Evolutionary conservation across 768 basidiomycete species (phyloP).

Genomic region (Lactarius psammicola): DNA sequence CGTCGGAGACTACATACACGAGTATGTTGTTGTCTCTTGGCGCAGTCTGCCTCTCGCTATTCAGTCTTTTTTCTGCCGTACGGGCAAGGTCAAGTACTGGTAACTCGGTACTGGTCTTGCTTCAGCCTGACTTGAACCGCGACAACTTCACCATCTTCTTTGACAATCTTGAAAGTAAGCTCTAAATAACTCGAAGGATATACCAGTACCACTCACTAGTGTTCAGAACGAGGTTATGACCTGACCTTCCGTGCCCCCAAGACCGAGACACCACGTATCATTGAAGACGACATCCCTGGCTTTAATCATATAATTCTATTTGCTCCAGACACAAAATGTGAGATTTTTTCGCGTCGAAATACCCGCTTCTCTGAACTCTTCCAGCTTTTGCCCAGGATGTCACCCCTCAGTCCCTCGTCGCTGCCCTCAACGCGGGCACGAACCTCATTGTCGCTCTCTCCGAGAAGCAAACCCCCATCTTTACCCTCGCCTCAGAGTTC

Average conservation of each 20-base stretch:
- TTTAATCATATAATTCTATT: slow-evolving; percentile 89
- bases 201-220: slow-evolving; percentile 12
- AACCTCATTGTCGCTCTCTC: slow-evolving; percentile 86
- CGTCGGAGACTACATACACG: slow-evolving; percentile 6
- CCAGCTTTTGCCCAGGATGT: slow-evolving; percentile 71
- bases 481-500: slow-evolving; percentile 86
- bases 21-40: slow-evolving; percentile 33
- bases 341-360: slow-evolving; percentile 30
- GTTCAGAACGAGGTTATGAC: slow-evolving; percentile 74
- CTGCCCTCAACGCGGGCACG: slow-evolving; percentile 63
- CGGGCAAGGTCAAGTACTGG: slow-evolving; percentile 75
- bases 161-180: slow-evolving; percentile 66
- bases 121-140: slow-evolving; percentile 68
- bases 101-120: slow-evolving; percentile 77
- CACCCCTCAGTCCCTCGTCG: slow-evolving; percentile 76
- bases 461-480: slow-evolving; percentile 67
- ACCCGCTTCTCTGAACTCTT: not conserved
- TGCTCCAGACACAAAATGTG: slow-evolving; percentile 83
- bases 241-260: slow-evolving; percentile 85
- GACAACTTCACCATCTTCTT: slow-evolving; percentile 82
- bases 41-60: slow-evolving; percentile 33
- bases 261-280: slow-evolving; percentile 61
- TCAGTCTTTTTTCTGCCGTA: slow-evolving; percentile 33
- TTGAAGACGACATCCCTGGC: slow-evolving; percentile 66
- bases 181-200: not conserved